Evolutionary conservation across 495 filamentous ascomycete genomes (phyloP).

Genomic region (Xylaria venustula): DNA sequence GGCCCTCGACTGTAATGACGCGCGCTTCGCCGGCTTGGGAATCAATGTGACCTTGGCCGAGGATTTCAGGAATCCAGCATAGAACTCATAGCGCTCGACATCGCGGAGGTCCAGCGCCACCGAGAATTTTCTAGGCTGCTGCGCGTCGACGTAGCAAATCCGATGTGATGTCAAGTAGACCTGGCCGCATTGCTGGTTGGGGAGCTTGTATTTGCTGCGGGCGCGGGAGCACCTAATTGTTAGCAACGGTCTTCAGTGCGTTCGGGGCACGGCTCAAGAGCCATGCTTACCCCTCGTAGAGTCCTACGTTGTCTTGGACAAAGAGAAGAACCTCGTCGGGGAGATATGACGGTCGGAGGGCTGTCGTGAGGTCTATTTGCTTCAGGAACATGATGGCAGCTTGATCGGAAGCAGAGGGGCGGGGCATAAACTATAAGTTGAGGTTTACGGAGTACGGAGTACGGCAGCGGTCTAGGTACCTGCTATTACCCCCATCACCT

Average conservation of each 20-base stretch:
- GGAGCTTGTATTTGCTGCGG: constrained; percentile 85
- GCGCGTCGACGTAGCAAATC: constrained; percentile 89
- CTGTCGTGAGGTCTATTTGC: constrained; percentile 90
- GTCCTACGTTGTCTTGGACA: constrained; percentile 93
- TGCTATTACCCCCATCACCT: too few relatives aligned
- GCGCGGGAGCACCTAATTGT: constrained; percentile 12
- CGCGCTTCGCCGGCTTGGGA: constrained; percentile 66
- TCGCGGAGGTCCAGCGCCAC: constrained; percentile 86
- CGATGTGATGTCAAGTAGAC: constrained; percentile 94
- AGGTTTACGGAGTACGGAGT: too few relatives aligned
- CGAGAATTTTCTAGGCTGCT: constrained; percentile 81
- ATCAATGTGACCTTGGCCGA: constrained; percentile 90
- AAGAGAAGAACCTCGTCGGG: constrained; percentile 90
- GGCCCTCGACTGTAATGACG: constrained; percentile 47
- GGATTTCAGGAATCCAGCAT: constrained; percentile 91
- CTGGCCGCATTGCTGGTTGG: constrained; percentile 92
- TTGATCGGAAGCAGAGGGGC: not conserved
- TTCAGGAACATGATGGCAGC: constrained; percentile 60
- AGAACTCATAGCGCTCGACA: constrained; percentile 87
- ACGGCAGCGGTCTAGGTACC: too few relatives aligned
- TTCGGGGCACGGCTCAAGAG: not conserved
- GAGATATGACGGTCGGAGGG: constrained; percentile 83
- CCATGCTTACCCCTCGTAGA: constrained; percentile 87
- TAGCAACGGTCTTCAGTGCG: constrained; percentile 15
- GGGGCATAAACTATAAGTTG: not conserved